Conservation (phyloP, 202 grass and related monocot species). For the Setaria viridis region DNA sequence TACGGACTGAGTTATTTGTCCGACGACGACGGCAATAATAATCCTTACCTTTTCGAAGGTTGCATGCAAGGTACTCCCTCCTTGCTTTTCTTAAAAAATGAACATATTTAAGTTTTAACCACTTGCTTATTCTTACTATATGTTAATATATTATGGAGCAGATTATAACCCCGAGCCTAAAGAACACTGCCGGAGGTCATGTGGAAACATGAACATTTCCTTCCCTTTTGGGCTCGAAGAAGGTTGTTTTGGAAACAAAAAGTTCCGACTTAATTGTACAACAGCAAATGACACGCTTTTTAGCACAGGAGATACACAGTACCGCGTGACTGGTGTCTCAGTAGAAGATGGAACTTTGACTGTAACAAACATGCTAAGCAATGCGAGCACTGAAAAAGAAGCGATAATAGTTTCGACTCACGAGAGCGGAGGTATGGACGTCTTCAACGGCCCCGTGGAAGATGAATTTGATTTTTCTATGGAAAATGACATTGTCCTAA, state of each 20-base stretch:
- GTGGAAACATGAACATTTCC: too few relatives aligned
- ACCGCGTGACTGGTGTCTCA: neutral
- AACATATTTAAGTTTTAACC: neutral
- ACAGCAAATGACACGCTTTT: neutral
- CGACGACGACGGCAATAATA: too few relatives aligned
- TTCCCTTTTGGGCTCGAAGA: too few relatives aligned
- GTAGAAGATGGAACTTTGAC: slow-evolving; percentile 25
- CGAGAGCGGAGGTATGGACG: too few relatives aligned
- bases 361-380: neutral
- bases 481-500: too few relatives aligned
- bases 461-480: too few relatives aligned
- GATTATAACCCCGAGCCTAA: neutral
- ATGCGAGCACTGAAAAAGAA: neutral
- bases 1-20: too few relatives aligned
- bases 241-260: too few relatives aligned
- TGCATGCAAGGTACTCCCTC: neutral
- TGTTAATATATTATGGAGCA: neutral
- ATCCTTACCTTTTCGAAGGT: slow-evolving; percentile 24
- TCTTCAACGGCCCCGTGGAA: too few relatives aligned
- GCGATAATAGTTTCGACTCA: too few relatives aligned
- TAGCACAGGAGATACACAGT: accelerated
- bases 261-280: neutral
- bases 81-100: neutral
- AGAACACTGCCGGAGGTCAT: too few relatives aligned
- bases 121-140: neutral